These are phyloP conservation scores for Yamadazyma insecticola DNA, from an alignment of 805 yeast species.

Conservation along the genomic window DNA sequence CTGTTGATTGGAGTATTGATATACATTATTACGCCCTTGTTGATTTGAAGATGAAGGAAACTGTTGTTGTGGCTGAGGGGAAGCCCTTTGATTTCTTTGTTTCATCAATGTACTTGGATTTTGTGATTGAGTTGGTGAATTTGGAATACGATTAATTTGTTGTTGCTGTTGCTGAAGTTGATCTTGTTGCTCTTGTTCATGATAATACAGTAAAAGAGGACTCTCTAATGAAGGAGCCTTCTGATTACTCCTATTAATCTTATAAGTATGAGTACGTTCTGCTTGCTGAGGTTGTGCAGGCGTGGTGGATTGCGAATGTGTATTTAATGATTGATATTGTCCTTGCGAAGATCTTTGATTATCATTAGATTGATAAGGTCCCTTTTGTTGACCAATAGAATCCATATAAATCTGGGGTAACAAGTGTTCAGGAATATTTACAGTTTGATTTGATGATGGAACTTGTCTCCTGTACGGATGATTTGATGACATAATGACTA, in stretches of 20 bases:
- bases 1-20: too few species aligned
- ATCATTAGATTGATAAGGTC: neutral
- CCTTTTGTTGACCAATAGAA: neutral
- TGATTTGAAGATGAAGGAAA: conserved; percentile 5
- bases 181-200: conserved; percentile 8
- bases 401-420: conserved; percentile 18
- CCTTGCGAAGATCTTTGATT: neutral
- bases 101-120: conserved; percentile 6
- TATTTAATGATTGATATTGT: neutral
- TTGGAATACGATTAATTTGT: neutral
- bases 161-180: conserved; percentile 11
- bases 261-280: neutral
- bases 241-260: neutral
- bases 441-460: too few species aligned
- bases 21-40: too few species aligned
- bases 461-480: conserved; percentile 12
- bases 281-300: conserved; percentile 6
- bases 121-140: conserved; percentile 1
- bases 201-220: conserved; percentile 7
- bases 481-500: conserved; percentile 5
- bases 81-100: neutral
- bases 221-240: conserved; percentile 4
- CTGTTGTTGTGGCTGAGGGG: conserved; percentile 6
- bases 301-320: conserved; percentile 6
- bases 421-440: conserved; percentile 21